A percentile compares a stretch with the other conserved stretches of the same genome.
Conservation (phyloP, 495 filamentous ascomycete genomes). For the Bacidia rubella region DNA sequence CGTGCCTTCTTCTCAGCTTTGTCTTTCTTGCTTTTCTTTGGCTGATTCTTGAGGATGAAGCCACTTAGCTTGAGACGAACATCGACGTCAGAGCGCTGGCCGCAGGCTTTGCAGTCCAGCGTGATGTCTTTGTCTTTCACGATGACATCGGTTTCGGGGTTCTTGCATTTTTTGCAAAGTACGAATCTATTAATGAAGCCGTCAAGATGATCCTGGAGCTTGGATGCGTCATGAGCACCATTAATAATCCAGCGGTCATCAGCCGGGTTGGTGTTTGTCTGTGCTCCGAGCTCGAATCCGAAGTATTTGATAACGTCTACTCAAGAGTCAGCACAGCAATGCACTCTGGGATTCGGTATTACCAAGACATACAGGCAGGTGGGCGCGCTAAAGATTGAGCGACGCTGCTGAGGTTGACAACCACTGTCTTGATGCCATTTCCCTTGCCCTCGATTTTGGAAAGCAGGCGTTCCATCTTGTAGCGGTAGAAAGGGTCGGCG, state of each 20-base stretch:
- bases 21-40: slow-evolving; percentile 93
- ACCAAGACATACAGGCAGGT: slow-evolving; percentile 47
- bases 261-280: slow-evolving; percentile 91
- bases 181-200: slow-evolving; percentile 97
- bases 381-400: slow-evolving; percentile 85
- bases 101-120: slow-evolving; percentile 97
- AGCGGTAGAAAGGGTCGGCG: slow-evolving; percentile 97
- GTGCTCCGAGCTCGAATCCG: slow-evolving; percentile 93
- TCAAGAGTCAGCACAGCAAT: slow-evolving; percentile 5
- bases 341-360: not conserved
- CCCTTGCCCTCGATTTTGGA: slow-evolving; percentile 99
- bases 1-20: slow-evolving; percentile 76
- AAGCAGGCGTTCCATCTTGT: slow-evolving; percentile 98
- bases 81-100: slow-evolving; percentile 81
- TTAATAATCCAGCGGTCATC: slow-evolving; percentile 99
- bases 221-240: slow-evolving; percentile 85
- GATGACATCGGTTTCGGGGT: slow-evolving; percentile 89
- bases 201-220: slow-evolving; percentile 96
- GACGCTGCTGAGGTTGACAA: slow-evolving; percentile 94
- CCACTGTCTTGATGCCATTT: slow-evolving; percentile 92
- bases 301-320: slow-evolving; percentile 96
- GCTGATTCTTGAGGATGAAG: slow-evolving; percentile 92
- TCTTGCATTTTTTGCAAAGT: slow-evolving; percentile 99
- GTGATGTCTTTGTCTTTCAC: slow-evolving; percentile 84
- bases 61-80: slow-evolving; percentile 88